Conservation (phyloP, 208 protist species). For the Leishmania tropica region DNA sequence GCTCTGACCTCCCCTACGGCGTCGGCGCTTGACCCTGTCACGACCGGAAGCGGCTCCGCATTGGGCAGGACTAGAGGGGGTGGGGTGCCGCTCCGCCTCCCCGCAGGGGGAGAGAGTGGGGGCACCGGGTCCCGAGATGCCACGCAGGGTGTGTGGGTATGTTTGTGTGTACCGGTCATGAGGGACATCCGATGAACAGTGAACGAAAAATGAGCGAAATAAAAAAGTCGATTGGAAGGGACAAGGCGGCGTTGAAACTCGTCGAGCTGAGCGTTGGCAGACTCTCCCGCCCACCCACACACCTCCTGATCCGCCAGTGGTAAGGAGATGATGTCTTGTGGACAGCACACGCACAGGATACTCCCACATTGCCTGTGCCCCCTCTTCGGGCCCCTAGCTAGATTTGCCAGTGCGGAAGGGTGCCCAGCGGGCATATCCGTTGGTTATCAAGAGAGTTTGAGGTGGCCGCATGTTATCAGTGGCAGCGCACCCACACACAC, state of each 20-base stretch:
- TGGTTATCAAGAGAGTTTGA: neutral
- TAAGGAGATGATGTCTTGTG: too few relatives aligned
- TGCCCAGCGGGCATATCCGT: neutral
- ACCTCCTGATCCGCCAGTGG: too few relatives aligned
- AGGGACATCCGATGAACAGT: neutral
- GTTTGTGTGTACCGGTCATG: neutral
- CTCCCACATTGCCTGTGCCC: neutral
- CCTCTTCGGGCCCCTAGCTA: neutral
- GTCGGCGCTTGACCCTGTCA: neutral
- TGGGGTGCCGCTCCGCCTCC: too few relatives aligned
- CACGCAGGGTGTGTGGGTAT: neutral
- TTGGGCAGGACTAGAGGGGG: neutral
- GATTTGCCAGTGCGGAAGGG: neutral
- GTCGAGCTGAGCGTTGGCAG: too few relatives aligned
- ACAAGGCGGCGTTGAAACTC: too few relatives aligned
- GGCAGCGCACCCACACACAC: neutral
- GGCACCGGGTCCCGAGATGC: neutral
- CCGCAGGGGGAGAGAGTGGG: neutral
- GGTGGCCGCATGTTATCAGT: neutral
- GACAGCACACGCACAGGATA: neutral
- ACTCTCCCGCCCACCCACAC: too few relatives aligned
- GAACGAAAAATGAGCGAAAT: neutral
- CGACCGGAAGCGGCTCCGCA: neutral
- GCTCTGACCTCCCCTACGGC: neutral
- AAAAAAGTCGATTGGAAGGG: too few relatives aligned